Evolutionary conservation across 768 basidiomycete species (phyloP).

Genomic region (Macrocybe gigantea): DNA sequence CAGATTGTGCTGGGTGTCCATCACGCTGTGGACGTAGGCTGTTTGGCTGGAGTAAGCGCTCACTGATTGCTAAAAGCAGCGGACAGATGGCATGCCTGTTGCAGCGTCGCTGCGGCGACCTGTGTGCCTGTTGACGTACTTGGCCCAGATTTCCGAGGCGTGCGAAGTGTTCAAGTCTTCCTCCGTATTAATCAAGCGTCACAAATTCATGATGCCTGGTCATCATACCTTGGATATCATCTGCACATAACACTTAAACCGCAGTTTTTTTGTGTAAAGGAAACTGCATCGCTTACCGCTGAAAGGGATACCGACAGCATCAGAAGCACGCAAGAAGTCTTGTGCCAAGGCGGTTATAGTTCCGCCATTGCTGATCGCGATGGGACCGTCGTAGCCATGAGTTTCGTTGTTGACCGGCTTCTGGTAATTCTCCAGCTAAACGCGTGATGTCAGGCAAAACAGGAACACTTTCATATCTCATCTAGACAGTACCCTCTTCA

Average conservation of each 20-base stretch:
- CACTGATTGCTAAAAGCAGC: background rate
- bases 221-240: constrained; percentile 52
- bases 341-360: constrained; percentile 58
- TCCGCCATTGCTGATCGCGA: constrained; percentile 68
- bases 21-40: constrained; percentile 69
- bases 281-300: constrained; percentile 38
- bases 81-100: constrained; percentile 34
- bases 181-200: background rate
- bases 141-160: constrained; percentile 69
- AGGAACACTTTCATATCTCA: constrained; percentile 3
- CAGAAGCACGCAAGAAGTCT: constrained; percentile 61
- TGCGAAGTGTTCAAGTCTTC: constrained; percentile 53
- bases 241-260: constrained; percentile 20
- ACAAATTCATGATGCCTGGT: background rate
- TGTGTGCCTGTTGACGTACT: constrained; percentile 71
- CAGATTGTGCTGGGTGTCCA: constrained; percentile 63
- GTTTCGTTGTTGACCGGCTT: constrained; percentile 62
- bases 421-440: constrained; percentile 69
- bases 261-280: background rate
- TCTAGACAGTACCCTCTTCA: constrained; percentile 47
- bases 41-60: background rate
- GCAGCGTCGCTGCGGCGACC: constrained; percentile 70
- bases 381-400: constrained; percentile 70
- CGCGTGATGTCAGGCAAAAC: background rate
- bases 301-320: constrained; percentile 56